Evolutionary conservation across 768 basidiomycete species (phyloP).

Genomic region (Cystobasidiopsis lactophilus): DNA sequence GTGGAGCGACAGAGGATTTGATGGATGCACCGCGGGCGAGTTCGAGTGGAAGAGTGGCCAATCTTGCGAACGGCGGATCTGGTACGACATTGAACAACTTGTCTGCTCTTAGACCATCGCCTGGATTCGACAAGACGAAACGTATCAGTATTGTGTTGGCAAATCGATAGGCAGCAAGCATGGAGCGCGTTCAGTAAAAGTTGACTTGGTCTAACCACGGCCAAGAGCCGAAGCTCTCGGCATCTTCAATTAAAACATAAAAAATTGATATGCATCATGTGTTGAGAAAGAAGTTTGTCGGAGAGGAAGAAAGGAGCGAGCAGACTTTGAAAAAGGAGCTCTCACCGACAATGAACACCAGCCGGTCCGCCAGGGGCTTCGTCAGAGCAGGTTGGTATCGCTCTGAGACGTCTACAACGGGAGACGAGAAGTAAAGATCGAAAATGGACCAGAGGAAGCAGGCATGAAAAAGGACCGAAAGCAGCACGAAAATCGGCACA

Average conservation of each 20-base stretch:
- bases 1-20: too few species aligned
- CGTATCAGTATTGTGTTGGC: background rate
- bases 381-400: constrained; percentile 47
- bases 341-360: constrained; percentile 60
- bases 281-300: background rate
- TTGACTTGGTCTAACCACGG: too few species aligned
- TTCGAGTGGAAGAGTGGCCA: too few species aligned
- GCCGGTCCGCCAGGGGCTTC: constrained; percentile 39
- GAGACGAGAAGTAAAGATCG: constrained; percentile 58
- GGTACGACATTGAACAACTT: constrained; percentile 44
- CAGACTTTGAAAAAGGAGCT: background rate
- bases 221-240: too few species aligned
- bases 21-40: too few species aligned
- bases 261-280: background rate
- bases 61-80: constrained; percentile 33
- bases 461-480: constrained; percentile 53
- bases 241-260: background rate
- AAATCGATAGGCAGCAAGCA: background rate
- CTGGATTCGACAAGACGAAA: constrained; percentile 27
- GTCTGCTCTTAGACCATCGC: constrained; percentile 66
- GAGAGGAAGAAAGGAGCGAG: background rate
- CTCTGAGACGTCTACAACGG: constrained; percentile 4
- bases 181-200: background rate
- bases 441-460: constrained; percentile 35
- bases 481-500: constrained; percentile 29